Base-by-base conservation (phyloP, 768 basidiomycete genomes). In the Mycena leptocephala region DNA sequence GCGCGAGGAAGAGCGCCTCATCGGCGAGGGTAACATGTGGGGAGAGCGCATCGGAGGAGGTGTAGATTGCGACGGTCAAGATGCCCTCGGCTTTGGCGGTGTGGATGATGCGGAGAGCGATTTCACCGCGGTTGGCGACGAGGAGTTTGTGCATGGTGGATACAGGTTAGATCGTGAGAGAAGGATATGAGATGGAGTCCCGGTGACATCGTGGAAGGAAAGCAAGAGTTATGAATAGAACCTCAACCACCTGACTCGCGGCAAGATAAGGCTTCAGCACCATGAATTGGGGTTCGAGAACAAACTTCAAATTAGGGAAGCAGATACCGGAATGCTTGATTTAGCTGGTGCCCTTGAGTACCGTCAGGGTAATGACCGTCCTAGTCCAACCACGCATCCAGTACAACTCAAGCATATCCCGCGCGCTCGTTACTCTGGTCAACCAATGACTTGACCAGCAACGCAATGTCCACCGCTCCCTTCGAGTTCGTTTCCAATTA, bases 101-200 rank as follows among this genome's bases (percentile, higher is more conserved):
- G 64, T 87, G 88, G 30, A 94, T 84, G 77, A 94, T 89, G 11
- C 93, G 90, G 18, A 92, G 86, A 11, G 93, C 93, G 65, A 95
- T 94, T 82, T 95, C 94, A 51, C 93, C 94, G 30, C 93, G 91
- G 81, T 95, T 94, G 24, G 92, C 93, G 74, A 95, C 85, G 74
- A 94, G 88, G 0, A 94, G 85, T 75, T 89, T 92, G 76, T 91
- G 89, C 75, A 72, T 76, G 46, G 72, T 80, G 82, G 67, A 61
- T 68, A 35, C n/a, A 24, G n/a, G 1, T 14, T 24, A 24, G n/a
- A 41, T 26, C 41, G 18, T 8, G 24, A 32, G 22, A 26, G 10
- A n/a, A n/a, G n/a, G n/a, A n/a, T n/a, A n/a, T n/a, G n/a, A 20
- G 28, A 16, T 18, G 16, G 35, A 5, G 32, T 32, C 5, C n/a